These are phyloP conservation scores for Argentina anserina DNA, from an alignment of 306 rosid species.

Conservation along the genomic window DNA sequence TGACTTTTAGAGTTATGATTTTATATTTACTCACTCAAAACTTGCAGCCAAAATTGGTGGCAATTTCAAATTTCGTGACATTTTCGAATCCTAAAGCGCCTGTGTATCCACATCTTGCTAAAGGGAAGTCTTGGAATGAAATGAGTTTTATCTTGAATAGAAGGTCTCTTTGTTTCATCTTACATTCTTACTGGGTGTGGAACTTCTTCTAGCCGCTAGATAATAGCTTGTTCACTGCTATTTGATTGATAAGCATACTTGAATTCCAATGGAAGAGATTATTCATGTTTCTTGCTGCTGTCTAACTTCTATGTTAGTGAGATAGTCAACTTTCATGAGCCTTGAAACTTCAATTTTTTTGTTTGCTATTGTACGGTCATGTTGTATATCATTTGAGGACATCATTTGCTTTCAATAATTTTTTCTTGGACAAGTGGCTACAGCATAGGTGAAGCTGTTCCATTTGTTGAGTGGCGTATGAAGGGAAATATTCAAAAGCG, in stretches of 20 bases:
- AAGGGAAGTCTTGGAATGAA: constrained; percentile 87
- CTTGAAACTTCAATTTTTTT: not conserved
- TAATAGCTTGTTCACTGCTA: not conserved
- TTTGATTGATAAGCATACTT: not conserved
- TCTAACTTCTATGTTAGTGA: no score
- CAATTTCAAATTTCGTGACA: constrained; percentile 60
- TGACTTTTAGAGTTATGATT: not conserved
- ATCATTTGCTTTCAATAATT: not conserved
- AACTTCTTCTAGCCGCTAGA: not conserved
- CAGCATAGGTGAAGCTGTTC: constrained; percentile 57
- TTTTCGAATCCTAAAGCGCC: constrained; percentile 87
- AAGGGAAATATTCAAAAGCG: constrained; percentile 32
- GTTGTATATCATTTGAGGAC: not conserved
- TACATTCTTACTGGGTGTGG: not conserved
- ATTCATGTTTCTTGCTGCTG: not conserved
- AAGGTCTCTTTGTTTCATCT: not conserved
- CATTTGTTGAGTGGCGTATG: constrained; percentile 60
- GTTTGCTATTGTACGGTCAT: not conserved
- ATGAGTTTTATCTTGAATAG: constrained; percentile 25
- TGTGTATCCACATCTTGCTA: constrained; percentile 84
- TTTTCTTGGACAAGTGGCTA: constrained; percentile 92
- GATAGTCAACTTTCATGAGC: not conserved
- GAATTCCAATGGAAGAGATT: not conserved
- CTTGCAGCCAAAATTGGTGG: constrained; percentile 65
- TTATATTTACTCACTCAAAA: not conserved